Evolutionary conservation across 73 alveolate genomes (phyloP), one percentile per base, ranked within the genome.

Genomic region (Uronychia setigera): DNA sequence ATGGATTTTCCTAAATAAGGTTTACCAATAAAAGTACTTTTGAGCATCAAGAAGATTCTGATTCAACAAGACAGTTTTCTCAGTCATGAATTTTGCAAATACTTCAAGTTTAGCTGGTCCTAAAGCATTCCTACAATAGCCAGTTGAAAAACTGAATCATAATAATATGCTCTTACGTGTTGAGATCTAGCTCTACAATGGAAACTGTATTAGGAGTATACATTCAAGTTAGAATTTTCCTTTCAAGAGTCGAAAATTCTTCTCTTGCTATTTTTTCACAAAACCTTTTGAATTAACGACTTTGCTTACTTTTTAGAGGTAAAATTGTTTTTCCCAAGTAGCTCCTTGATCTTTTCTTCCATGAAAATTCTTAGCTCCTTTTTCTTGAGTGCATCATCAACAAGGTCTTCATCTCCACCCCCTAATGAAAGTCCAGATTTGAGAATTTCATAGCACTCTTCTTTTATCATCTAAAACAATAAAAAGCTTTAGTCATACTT

Each of bases 21-120:
- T 78, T 67, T 35, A 31, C 32, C 26, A 26, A 1, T 28, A 30
- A 1, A 33, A 33, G 33, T 30, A 60, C 35, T 32, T 82, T n/a
- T 31, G 30, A 59, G 31, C 31, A 29, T 74, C 33, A 33, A 58
- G 78, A 1, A 34, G 67, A 19, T 46, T 46, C 67, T 46, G 5
- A 19, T 19, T 11, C 67, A 46, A 19, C n/a, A 46, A 19, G 27
- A 33, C 35, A 30, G 0, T 31, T 28, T 1, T 82, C 35, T 27
- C 30, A 31, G 1, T 5, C n/a, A 76, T 29, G 32, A 32, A 35
- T 29, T 82, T 75, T 1, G 60, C 27, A 32, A 74, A 27, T 5
- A 74, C 82, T 29, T 60, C 83, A 1, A 33, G 25, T 35, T 82
- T 82, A 1, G 89, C 59, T 27, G 89, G 89, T 29, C 89, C 89